Percentiles rank a stretch among this genome's conserved stretches.
phyloP scores from a whole-genome alignment of 768 basidiomycete species.

The Lentinula sp. region DNA sequence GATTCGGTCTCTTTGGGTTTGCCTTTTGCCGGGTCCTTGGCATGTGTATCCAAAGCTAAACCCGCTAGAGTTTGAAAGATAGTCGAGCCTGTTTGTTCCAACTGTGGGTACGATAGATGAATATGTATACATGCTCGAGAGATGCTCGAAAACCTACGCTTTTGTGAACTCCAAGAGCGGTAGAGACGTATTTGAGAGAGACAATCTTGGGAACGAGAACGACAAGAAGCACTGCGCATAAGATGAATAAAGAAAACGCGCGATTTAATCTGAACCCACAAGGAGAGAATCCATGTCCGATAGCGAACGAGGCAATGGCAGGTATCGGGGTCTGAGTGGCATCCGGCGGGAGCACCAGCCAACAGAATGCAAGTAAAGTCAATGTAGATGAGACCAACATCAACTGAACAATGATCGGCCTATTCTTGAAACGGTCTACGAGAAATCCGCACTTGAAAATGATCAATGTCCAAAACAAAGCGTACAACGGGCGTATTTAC shows the following conservation, averaged over 20 bases:
- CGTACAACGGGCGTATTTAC: conserved; percentile 29
- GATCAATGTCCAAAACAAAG: not conserved
- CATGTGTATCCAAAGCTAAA: conserved; percentile 48
- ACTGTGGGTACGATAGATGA: conserved; percentile 25
- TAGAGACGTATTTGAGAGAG: conserved; percentile 65
- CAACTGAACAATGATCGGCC: conserved; percentile 52
- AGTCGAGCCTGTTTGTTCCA: conserved; percentile 71
- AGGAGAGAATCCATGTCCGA: conserved; percentile 72
- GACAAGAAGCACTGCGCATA: conserved; percentile 55
- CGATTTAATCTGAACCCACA: conserved; percentile 30
- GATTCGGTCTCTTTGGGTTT: conserved; percentile 15
- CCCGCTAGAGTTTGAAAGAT: conserved; percentile 73
- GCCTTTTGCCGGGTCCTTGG: conserved; percentile 19
- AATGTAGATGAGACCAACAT: conserved; percentile 52
- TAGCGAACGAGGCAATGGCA: conserved; percentile 53
- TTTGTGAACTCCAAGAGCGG: conserved; percentile 74
- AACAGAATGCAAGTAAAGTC: conserved; percentile 56
- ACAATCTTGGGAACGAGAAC: conserved; percentile 72
- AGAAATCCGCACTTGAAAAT: conserved; percentile 52
- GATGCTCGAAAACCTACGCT: conserved; percentile 38
- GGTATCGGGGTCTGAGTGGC: conserved; percentile 56
- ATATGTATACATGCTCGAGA: not conserved
- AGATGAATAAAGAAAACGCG: not conserved
- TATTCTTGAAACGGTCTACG: conserved; percentile 52
- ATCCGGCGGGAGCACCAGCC: conserved; percentile 57